phyloP scores from a whole-genome alignment of 164 flowering plant genomes.

The grape (Vitis vinifera) region DNA sequence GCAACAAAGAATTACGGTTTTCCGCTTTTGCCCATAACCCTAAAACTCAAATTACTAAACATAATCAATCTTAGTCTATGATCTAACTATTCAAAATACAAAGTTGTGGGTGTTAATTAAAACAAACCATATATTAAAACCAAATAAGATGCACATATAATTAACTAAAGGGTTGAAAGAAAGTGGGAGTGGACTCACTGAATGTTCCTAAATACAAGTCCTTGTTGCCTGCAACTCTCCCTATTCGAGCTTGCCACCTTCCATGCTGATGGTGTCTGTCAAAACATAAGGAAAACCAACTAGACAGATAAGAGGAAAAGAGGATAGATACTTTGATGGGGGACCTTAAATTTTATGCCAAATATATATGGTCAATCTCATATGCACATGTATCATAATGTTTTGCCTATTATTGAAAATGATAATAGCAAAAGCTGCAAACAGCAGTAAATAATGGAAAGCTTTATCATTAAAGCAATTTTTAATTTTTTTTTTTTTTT shows the following conservation, averaged over 20 bases:
- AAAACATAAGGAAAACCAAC: slow-evolving; percentile 7
- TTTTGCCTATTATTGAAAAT: slow-evolving; percentile 20
- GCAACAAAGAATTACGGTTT: too few species aligned
- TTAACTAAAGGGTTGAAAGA: background rate
- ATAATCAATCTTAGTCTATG: too few species aligned
- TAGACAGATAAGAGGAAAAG: slow-evolving; percentile 7
- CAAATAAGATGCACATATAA: background rate
- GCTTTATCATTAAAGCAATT: slow-evolving; percentile 23
- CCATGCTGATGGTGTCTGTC: slow-evolving; percentile 91
- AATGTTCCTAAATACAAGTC: slow-evolving; percentile 95
- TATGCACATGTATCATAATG: slow-evolving; percentile 8
- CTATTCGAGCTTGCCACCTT: slow-evolving; percentile 93
- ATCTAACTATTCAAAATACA: too few species aligned
- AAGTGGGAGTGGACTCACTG: slow-evolving; percentile 43
- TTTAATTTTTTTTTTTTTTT: background rate
- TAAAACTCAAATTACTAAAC: too few species aligned
- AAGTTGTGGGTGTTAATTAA: too few species aligned
- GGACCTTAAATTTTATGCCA: slow-evolving; percentile 7
- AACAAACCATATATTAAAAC: background rate
- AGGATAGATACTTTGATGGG: slow-evolving; percentile 7
- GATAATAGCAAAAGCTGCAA: slow-evolving; percentile 44
- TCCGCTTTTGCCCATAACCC: too few species aligned
- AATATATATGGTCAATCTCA: background rate
- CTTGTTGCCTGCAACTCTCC: slow-evolving; percentile 95
- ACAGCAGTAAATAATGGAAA: slow-evolving; percentile 28